These are phyloP conservation scores for Mycosarcoma maydis DNA, from an alignment of 1,284 basidiomycete genomes.

Conservation along the genomic window DNA sequence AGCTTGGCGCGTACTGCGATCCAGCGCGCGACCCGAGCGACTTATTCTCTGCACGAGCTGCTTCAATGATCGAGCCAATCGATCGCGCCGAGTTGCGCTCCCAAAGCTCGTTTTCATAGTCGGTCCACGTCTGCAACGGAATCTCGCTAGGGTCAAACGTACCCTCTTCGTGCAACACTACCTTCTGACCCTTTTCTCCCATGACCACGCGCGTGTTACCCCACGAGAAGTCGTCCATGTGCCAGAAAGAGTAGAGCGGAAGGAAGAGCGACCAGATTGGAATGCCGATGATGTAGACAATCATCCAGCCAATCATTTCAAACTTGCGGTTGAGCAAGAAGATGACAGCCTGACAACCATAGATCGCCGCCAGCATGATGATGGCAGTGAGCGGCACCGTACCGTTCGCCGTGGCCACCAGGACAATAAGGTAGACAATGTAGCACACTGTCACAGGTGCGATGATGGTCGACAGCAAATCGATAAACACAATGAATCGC, in stretches of 20 bases:
- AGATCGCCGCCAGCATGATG: constrained; percentile 90
- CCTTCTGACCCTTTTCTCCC: constrained; percentile 83
- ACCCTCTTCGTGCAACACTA: constrained; percentile 93
- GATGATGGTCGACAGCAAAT: constrained; percentile 79
- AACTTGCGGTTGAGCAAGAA: constrained; percentile 67
- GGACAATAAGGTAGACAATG: constrained; percentile 71
- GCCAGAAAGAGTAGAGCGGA: constrained; percentile 97
- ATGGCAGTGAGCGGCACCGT: constrained; percentile 73
- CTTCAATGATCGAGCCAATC: constrained; percentile 55
- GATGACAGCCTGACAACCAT: constrained; percentile 73
- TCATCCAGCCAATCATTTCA: constrained; percentile 66
- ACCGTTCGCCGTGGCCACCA: constrained; percentile 54
- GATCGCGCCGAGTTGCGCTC: constrained; percentile 56
- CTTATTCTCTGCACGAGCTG: constrained; percentile 52
- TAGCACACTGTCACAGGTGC: constrained; percentile 88
- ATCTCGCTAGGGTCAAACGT: constrained; percentile 96
- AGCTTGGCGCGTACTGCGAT: constrained; percentile 53
- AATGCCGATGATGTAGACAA: constrained; percentile 74
- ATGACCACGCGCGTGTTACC: constrained; percentile 92
- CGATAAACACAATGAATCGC: constrained; percentile 97
- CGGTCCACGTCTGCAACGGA: constrained; percentile 94
- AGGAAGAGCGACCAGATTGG: constrained; percentile 91
- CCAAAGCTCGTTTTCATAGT: constrained; percentile 71
- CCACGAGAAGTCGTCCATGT: constrained; percentile 97
- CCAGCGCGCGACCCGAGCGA: constrained; percentile 49